These are phyloP conservation scores for Rhizoclosmatium globosum DNA, from an alignment of 192 early-diverging fungal species.

Conservation along the genomic window DNA sequence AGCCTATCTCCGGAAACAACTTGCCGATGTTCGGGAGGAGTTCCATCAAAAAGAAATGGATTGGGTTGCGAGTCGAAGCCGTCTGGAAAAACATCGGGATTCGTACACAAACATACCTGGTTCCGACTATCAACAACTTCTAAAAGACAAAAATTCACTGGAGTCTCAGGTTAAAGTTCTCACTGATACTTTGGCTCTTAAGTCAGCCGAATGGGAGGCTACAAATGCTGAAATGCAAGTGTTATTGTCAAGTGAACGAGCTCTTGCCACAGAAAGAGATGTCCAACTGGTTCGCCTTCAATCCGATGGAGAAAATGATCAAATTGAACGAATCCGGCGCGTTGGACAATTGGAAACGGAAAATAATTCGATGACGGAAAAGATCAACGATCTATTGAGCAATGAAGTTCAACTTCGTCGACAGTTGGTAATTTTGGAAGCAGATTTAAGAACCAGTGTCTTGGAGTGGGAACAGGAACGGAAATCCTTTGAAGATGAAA, in stretches of 20 bases:
- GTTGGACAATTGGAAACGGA: neutral
- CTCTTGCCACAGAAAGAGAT: neutral
- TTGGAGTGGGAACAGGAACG: constrained; percentile 23
- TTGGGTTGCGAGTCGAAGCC: neutral
- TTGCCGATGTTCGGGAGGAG: constrained; percentile 6
- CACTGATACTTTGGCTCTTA: neutral
- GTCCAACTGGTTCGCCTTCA: neutral
- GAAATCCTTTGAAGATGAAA: neutral
- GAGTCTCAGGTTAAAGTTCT: neutral
- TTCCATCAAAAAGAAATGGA: constrained; percentile 13
- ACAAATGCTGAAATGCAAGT: neutral
- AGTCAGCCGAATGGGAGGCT: neutral
- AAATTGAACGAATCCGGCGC: constrained; percentile 8
- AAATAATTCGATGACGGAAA: neutral
- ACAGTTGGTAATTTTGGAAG: neutral
- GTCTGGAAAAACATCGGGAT: neutral
- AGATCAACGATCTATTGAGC: neutral
- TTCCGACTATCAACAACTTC: neutral
- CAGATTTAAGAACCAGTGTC: constrained; percentile 12
- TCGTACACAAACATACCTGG: neutral
- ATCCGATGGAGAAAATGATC: constrained; percentile 2
- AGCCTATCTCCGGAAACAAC: constrained; percentile 8
- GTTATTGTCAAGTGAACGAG: neutral
- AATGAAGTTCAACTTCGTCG: neutral
- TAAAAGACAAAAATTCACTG: neutral